Evolutionary conservation across 75 land plant species (phyloP).

Genomic region (Ceratopteris richardii): DNA sequence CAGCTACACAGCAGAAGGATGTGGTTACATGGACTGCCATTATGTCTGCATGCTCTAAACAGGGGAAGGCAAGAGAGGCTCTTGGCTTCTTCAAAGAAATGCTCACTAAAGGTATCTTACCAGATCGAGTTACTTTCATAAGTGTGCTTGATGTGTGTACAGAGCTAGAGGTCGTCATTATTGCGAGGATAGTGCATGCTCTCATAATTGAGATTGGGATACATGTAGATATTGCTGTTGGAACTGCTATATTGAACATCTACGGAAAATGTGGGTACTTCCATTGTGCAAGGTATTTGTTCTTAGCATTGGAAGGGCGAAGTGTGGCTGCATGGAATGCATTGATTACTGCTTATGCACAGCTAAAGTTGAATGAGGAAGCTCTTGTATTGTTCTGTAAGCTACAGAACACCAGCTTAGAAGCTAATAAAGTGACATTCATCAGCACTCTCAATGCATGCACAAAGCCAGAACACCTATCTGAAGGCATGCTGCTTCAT

Average conservation of each 20-base stretch:
- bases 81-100: constrained; percentile 27
- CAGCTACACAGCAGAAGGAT: constrained; percentile 12
- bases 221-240: constrained; percentile 20
- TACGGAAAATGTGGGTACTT: constrained; percentile 57
- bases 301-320: constrained; percentile 18
- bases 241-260: constrained; percentile 39
- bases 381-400: constrained; percentile 26
- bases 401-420: constrained; percentile 4
- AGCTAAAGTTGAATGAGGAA: constrained; percentile 28
- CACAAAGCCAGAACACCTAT: not conserved
- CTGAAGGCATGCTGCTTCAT: constrained; percentile 4
- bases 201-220: constrained; percentile 22
- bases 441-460: constrained; percentile 10
- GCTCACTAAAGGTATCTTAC: constrained; percentile 16
- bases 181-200: constrained; percentile 30
- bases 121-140: constrained; percentile 31
- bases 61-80: constrained; percentile 24
- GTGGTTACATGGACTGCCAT: constrained; percentile 39
- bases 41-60: constrained; percentile 22
- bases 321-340: constrained; percentile 48
- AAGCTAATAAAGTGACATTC: constrained; percentile 3
- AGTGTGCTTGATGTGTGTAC: constrained; percentile 32
- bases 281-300: constrained; percentile 27
- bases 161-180: constrained; percentile 18
- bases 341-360: constrained; percentile 48